These are phyloP conservation scores for Cyberlindnera maritima DNA, from an alignment of 805 yeast genomes.

Conservation along the genomic window DNA sequence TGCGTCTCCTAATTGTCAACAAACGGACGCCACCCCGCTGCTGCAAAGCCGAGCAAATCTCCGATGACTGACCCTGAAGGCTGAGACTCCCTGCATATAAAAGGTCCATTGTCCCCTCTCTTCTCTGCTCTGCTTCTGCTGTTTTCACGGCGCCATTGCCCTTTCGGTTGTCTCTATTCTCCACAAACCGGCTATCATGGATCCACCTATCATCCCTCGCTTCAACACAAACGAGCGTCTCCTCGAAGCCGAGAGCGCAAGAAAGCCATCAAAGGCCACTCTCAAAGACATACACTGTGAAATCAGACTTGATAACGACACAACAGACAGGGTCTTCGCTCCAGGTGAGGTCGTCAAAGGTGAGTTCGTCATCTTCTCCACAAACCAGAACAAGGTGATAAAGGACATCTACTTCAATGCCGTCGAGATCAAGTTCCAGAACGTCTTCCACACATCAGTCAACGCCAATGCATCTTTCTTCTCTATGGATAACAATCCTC, in stretches of 20 bases:
- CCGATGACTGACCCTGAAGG: no score
- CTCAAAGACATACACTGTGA: constrained; percentile 18
- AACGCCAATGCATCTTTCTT: constrained; percentile 12
- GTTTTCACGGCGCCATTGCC: no score
- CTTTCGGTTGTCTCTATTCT: no score
- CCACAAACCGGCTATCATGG: constrained; percentile 4
- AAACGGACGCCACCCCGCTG: no score
- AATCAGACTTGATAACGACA: constrained; percentile 6
- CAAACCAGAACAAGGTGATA: constrained; percentile 6
- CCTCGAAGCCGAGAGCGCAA: constrained; percentile 8
- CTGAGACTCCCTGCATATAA: no score
- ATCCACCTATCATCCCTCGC: constrained; percentile 10
- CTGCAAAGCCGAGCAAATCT: no score
- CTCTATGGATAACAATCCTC: constrained; percentile 20
- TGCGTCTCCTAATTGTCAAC: no score
- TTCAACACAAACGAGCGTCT: constrained; percentile 11
- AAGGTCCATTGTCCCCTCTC: no score
- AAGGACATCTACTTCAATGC: constrained; percentile 21
- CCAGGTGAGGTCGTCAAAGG: constrained; percentile 23
- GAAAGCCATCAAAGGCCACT: constrained; percentile 18
- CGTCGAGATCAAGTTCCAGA: constrained; percentile 20
- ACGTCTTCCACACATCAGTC: constrained; percentile 12
- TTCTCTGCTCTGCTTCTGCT: no score
- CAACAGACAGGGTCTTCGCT: constrained; percentile 2
- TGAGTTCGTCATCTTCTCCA: constrained; percentile 11